phyloP scores from a whole-genome alignment of 2,329 filamentous ascomycete genomes.

The Penicillium sp. region DNA sequence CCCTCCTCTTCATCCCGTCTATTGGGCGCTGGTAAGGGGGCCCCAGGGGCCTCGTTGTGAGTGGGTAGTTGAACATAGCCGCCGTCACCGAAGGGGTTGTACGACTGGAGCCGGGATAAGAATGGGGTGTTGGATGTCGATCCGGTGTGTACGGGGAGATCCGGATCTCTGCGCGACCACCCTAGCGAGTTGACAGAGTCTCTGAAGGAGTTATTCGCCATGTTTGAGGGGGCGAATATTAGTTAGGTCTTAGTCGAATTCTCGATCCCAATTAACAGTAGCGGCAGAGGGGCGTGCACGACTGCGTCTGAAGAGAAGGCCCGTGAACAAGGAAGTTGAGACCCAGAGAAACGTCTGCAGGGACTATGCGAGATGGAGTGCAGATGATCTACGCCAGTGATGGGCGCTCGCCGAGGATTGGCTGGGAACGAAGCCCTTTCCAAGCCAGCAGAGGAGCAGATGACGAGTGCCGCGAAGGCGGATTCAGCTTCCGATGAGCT shows the following conservation, averaged over 20 bases:
- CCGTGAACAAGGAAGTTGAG: conserved; percentile 20
- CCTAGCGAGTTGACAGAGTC: conserved; percentile 94
- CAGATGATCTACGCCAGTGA: conserved; percentile 53
- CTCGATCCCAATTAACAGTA: conserved; percentile 16
- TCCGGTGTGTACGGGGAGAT: conserved; percentile 70
- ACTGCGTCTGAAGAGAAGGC: conserved; percentile 23
- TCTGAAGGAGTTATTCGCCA: conserved; percentile 69
- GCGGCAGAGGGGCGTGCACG: conserved; percentile 18
- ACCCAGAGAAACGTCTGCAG: conserved; percentile 38
- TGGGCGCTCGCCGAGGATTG: conserved; percentile 23
- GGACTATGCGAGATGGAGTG: conserved; percentile 50
- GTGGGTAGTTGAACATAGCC: conserved; percentile 92
- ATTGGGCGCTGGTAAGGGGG: conserved; percentile 79
- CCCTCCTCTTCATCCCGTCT: conserved; percentile 92
- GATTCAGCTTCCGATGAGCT: conserved; percentile 14
- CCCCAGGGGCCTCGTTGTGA: conserved; percentile 71
- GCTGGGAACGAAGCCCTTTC: conserved; percentile 24
- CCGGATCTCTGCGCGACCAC: conserved; percentile 83
- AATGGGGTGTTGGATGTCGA: conserved; percentile 67
- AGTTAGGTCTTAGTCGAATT: conserved; percentile 9
- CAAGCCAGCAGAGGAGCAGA: conserved; percentile 33
- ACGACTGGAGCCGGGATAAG: conserved; percentile 75
- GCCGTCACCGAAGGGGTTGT: conserved; percentile 80
- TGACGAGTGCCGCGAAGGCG: conserved; percentile 31
- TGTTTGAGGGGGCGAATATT: conserved; percentile 17